Base-by-base conservation (phyloP, 768 basidiomycete genomes). In the Lactarius hengduanensis region DNA sequence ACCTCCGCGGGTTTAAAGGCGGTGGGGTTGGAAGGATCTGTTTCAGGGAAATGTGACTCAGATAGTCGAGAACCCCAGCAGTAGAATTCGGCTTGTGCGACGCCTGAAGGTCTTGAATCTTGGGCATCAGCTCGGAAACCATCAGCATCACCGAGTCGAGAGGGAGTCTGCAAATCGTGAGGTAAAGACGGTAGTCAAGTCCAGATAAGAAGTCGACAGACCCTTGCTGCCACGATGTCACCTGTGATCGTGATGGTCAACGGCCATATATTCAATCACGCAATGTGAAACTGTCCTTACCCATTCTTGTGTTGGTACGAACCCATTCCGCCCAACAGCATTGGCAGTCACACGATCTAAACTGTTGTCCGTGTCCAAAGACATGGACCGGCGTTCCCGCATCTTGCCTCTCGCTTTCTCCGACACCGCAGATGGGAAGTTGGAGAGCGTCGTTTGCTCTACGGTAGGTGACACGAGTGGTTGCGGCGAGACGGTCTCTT, bases 201-300 rank as follows among this genome's bases (percentile, higher is more conserved):
- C 26, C 3, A 62, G 26, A 62, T 41, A 61, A 58, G 5, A 50
- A 11, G 26, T 41, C 20, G 38, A 73, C 81, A 74, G 70, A 93
- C 94, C 96, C 96, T 82, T 96, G 93, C 71, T 96, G 92, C 96
- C 96, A 98, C 2, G 95, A 95, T 26, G 91, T 85, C 4, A 94
- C 90, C 91, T 91, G 65, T 22, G 58, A 59, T 47, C 68, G 38
- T 47, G n/a, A 15, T 13, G 32, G 30, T 72, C 38, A 68, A 60
- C 22, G n/a, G 45, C 13, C 57, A 3, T 54, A 3, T 45, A 40
- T 53, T 53, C 28, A 40, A 38, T 55, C 45, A 50, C 10, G 63
- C 56, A 45, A 11, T 20, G 47, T n/a, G 62, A 28, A 64, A 50
- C n/a, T 1, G n/a, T 41, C 72, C 83, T 63, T 69, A 94, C 94